Base-by-base conservation (phyloP, 2,329 filamentous ascomycete genomes). In the Elsinoe fawcettii region DNA sequence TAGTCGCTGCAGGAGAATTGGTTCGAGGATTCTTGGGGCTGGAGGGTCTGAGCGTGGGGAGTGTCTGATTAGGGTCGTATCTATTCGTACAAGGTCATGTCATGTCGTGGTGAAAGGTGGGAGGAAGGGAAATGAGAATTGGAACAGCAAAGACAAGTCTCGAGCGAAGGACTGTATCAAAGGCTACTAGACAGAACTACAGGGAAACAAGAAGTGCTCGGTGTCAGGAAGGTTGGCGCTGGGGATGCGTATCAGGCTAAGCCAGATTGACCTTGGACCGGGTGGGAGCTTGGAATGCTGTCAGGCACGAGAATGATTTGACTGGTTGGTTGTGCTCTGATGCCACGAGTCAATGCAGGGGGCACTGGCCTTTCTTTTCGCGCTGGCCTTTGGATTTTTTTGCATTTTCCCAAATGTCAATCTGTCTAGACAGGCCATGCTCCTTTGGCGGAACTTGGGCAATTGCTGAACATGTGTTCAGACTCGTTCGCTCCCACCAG, bases 71-170 rank as follows among this genome's bases (percentile, higher is more conserved):
- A 53, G 18, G 30, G 49, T 53, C 49, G 49, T 34, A 37, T 18
- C 30, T 53, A 53, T 20, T 53, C 32, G 30, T 53, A 53, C 49
- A 53, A 53, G 5, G 34, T 53, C 49, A 53, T 53, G 49, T 53
- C 49, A 20, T 51, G 49, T 39, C 49, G 20, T 53, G 41, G 41
- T 37, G 18, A 25, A 12, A 22, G 18, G 11, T 46, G 41, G n/a
- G n/a, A 53, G 25, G 22, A 37, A 53, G 32, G 30, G 49, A 53
- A 37, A 53, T 53, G 27, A 37, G 30, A 37, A 32, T 32, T 53
- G 14, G 49, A 32, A 20, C 23, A 14, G 32, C 11, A 37, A 37
- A 37, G 32, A 53, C 49, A 36, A n/a, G 49, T 12, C 22, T 18
- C 27, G 27, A 30, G 27, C 27, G 27, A 36, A 32, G 7, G n/a